Base-by-base conservation (phyloP, 148 eudicot genomes). In the Simmondsia chinensis region DNA sequence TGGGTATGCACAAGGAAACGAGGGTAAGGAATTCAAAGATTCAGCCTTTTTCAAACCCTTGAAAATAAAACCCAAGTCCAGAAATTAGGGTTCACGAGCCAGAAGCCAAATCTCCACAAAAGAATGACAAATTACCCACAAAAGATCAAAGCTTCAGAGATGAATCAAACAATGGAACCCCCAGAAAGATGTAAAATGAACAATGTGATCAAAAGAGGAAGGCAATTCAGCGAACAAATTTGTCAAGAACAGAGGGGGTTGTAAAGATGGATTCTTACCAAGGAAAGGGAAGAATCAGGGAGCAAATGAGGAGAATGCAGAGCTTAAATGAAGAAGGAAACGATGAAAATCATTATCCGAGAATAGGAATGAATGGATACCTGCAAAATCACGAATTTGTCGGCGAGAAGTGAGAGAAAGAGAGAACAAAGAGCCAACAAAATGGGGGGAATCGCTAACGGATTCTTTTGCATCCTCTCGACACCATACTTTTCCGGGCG, bases 231-330 rank as follows among this genome's bases (percentile, higher is more conserved):
- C 17, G 29, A 29, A 24, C 26, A 27, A 37, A 20, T 39, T 43
- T 9, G 2, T 22, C 6, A 40, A 49, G 39, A 33, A 33, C 28
- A 41, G 31, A 27, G 35, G 22, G 52, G 29, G 39, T 34, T n/a
- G 61, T 2, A 17, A 10, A 6, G 4, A 5, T 23, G 73, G 77
- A 73, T 74, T 66, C 74, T 84, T 54, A 66, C 76, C 82, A 58
- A 46, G 13, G 39, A 54, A 41, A 12, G 61, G 77, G 72, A 80
- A 82, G 84, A 80, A 80, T 66, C 79, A 52, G 64, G 68, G 67
- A 56, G 21, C 46, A 64, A 77, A 33, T 42, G 32, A 33, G 48
- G 48, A 20, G 24, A 46, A 55, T 39, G 24, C 69, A 33, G 59
- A 60, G 52, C 37, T 74, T 77, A 63, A 56, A 76, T 65, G 53